These are phyloP conservation scores for Tilletia indica DNA, from an alignment of 1,284 basidiomycete species.

Conservation along the genomic window DNA sequence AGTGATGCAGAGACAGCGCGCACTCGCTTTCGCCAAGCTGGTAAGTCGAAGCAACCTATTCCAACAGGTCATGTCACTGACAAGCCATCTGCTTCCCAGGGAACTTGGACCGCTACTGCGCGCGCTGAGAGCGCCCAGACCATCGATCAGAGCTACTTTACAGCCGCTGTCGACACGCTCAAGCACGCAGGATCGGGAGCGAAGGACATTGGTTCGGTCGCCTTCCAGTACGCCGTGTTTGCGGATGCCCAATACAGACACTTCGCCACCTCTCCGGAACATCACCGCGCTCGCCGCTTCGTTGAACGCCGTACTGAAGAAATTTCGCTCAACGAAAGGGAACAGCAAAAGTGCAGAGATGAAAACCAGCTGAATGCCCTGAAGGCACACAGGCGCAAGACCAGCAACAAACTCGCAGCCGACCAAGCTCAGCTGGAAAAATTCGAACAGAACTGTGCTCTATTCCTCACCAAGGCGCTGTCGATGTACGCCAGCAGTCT, in stretches of 20 bases:
- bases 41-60: too few relatives aligned
- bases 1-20: constrained; percentile 51
- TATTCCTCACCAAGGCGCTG: constrained; percentile 73
- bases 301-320: constrained; percentile 69
- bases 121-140: constrained; percentile 76
- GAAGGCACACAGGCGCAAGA: constrained; percentile 29
- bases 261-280: constrained; percentile 71
- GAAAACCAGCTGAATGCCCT: constrained; percentile 25
- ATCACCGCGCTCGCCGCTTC: constrained; percentile 69
- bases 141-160: constrained; percentile 72
- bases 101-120: constrained; percentile 83
- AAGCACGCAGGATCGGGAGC: constrained; percentile 19
- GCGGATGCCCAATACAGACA: constrained; percentile 80
- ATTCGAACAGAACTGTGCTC: constrained; percentile 47
- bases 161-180: constrained; percentile 61
- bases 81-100: constrained; percentile 61
- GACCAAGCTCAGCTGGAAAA: constrained; percentile 33
- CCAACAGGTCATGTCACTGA: constrained; percentile 47
- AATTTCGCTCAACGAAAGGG: constrained; percentile 64
- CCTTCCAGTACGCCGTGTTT: constrained; percentile 80
- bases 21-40: constrained; percentile 60
- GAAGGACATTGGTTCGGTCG: constrained; percentile 66
- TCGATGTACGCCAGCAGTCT: constrained; percentile 75
- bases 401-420: constrained; percentile 33
- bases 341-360: constrained; percentile 45